Evolutionary conservation across 2,329 filamentous ascomycete genomes (phyloP).

Genomic region (Zelopaecilomyces penicillatus): DNA sequence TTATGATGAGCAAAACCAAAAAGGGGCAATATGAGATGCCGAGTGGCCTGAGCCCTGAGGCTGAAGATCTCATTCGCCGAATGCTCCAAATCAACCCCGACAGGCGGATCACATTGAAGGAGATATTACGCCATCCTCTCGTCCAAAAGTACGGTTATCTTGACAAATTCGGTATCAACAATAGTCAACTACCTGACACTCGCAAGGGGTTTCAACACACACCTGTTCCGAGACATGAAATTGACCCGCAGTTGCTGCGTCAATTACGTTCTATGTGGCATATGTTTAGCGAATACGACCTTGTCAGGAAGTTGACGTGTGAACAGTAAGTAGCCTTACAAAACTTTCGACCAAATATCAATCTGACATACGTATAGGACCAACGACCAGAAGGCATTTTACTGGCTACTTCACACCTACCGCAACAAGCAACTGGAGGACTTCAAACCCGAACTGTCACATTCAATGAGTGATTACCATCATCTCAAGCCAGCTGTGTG

Average conservation of each 20-base stretch:
- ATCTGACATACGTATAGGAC: conserved; percentile 38
- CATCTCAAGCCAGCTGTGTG: conserved; percentile 55
- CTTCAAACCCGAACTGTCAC: conserved; percentile 70
- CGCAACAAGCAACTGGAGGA: conserved; percentile 79
- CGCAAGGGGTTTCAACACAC: conserved; percentile 55
- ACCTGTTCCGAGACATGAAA: conserved; percentile 51
- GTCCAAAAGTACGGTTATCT: conserved; percentile 74
- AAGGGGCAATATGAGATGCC: conserved; percentile 54
- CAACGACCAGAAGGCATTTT: conserved; percentile 92
- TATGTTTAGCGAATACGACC: conserved; percentile 62
- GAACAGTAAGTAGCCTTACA: conserved; percentile 44
- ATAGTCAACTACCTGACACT: conserved; percentile 45
- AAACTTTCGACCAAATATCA: neutral
- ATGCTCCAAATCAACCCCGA: conserved; percentile 76
- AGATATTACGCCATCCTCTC: conserved; percentile 84
- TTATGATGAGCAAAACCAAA: conserved; percentile 54
- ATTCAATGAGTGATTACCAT: conserved; percentile 87
- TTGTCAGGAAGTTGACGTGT: conserved; percentile 60
- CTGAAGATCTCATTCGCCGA: conserved; percentile 66
- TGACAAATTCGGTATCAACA: conserved; percentile 53
- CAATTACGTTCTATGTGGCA: conserved; percentile 91
- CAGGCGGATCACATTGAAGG: conserved; percentile 66
- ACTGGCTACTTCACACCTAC: conserved; percentile 74
- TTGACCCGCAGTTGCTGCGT: conserved; percentile 74
- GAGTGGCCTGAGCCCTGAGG: conserved; percentile 55